Evolutionary conservation across 2,329 filamentous ascomycete genomes (phyloP), one percentile per base, ranked within the genome.

Genomic region (Diplodia mutila): DNA sequence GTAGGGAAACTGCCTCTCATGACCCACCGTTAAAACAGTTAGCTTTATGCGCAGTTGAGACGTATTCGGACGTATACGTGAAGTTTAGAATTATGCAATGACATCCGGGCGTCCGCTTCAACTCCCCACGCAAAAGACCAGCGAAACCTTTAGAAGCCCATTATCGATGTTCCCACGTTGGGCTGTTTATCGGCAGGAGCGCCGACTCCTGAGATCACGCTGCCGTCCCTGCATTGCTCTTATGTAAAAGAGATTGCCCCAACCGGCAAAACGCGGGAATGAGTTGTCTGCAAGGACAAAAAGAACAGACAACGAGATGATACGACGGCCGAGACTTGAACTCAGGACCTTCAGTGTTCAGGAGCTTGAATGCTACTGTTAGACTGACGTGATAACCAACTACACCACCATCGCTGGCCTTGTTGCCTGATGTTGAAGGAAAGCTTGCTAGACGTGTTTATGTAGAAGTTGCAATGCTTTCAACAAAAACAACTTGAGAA

Each of bases 361-460:
- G 14, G 12, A 8, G 23, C 11, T 32, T 32, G 29, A 18, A 52
- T 23, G 51, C 23, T 9, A 27, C 16, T 80, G 78, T 80, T 80
- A 80, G 78, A 80, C 78, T 79, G 75, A 80, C 77, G 79, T 80
- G 78, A 80, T 80, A 80, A 80, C 77, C 78, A 80, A 80, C 79
- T 80, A 80, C 79, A 81, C 78, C 76, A 78, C 53, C 64, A 48
- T 49, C 53, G 64, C 51, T 32, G 23, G 23, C 5, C 4, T 49
- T 48, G 4, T 18, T 48, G 18, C n/a, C 16, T 12, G 21, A 4
- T 21, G 3, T 61, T 55, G 27, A 21, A 21, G 11, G n/a, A 2
- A 8, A 16, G 1, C 5, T 29, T 4, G 6, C 23, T 29, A 3
- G 9, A 25, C 14, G 48, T 23, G n/a, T 23, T 25, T 11, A 23